Evolutionary conservation across 768 basidiomycete genomes (phyloP).

Genomic region (Suillus subaureus): DNA sequence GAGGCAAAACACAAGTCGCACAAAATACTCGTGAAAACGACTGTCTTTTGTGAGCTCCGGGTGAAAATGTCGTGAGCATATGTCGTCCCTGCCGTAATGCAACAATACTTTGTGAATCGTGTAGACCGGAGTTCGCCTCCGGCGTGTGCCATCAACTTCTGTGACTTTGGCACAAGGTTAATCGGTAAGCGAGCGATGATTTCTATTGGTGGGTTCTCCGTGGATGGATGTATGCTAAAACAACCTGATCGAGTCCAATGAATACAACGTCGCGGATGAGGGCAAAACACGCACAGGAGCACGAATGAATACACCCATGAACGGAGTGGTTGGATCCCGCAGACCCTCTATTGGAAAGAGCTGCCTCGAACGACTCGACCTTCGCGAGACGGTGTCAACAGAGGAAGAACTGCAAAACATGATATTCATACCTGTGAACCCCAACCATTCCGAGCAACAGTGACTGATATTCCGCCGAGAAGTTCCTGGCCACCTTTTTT

Average conservation of each 20-base stretch:
- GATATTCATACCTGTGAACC: constrained; percentile 74
- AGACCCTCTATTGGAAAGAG: constrained; percentile 67
- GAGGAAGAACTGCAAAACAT: not conserved
- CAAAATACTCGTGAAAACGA: constrained; percentile 91
- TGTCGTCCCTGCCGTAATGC: constrained; percentile 84
- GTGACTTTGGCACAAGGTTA: constrained; percentile 45
- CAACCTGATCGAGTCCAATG: constrained; percentile 50
- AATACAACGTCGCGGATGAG: not conserved
- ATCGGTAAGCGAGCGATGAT: constrained; percentile 71
- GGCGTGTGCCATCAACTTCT: constrained; percentile 39
- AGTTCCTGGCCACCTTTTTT: constrained; percentile 90
- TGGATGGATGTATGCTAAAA: constrained; percentile 52
- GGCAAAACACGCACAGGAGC: constrained; percentile 65
- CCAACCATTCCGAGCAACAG: constrained; percentile 88
- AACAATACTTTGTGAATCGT: constrained; percentile 71
- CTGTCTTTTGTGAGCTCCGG: constrained; percentile 88
- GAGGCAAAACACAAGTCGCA: constrained; percentile 68
- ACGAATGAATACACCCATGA: constrained; percentile 90
- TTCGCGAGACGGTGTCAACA: constrained; percentile 31
- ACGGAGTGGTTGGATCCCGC: constrained; percentile 58
- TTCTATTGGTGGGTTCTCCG: constrained; percentile 59
- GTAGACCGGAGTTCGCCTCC: constrained; percentile 47
- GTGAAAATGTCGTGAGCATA: constrained; percentile 89
- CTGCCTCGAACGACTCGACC: constrained; percentile 90
- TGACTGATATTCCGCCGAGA: constrained; percentile 77